Evolutionary conservation across 495 filamentous ascomycete species (phyloP).

Genomic region (Bryoglossum gracile): DNA sequence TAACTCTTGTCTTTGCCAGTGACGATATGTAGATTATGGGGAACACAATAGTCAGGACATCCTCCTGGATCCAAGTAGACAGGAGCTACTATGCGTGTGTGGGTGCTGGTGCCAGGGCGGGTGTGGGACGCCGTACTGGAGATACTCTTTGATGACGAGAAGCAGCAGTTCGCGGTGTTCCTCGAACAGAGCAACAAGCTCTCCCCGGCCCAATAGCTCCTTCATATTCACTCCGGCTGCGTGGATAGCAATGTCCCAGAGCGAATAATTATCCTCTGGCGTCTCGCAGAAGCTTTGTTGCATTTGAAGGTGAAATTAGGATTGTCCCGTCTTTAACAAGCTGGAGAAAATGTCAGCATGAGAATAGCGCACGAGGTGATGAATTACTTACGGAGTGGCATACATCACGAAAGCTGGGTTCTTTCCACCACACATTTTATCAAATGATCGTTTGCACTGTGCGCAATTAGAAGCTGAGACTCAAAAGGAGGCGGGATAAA

Average conservation of each 20-base stretch:
- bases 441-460: too few species aligned
- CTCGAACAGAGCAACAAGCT: conserved; percentile 6
- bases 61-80: not conserved
- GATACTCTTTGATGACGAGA: conserved; percentile 3
- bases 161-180: conserved; percentile 1
- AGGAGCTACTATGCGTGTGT: not conserved
- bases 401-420: too few species aligned
- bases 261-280: conserved; percentile 23
- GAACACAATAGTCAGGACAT: too few species aligned
- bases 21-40: too few species aligned
- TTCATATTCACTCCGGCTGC: conserved; percentile 11
- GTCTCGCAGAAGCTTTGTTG: conserved; percentile 31
- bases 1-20: too few species aligned
- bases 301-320: too few species aligned
- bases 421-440: too few species aligned
- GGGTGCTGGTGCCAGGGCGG: not conserved
- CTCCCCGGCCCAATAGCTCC: conserved; percentile 4
- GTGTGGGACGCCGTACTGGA: too few species aligned
- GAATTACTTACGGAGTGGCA: not conserved
- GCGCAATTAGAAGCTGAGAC: too few species aligned
- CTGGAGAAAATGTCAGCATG: conserved; percentile 35
- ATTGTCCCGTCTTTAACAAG: conserved; percentile 28
- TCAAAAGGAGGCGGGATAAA: too few species aligned
- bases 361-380: conserved; percentile 35
- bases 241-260: conserved; percentile 30